Evolutionary conservation across 805 yeast genomes (phyloP).

Genomic region (Wickerhamiella lipophila): DNA sequence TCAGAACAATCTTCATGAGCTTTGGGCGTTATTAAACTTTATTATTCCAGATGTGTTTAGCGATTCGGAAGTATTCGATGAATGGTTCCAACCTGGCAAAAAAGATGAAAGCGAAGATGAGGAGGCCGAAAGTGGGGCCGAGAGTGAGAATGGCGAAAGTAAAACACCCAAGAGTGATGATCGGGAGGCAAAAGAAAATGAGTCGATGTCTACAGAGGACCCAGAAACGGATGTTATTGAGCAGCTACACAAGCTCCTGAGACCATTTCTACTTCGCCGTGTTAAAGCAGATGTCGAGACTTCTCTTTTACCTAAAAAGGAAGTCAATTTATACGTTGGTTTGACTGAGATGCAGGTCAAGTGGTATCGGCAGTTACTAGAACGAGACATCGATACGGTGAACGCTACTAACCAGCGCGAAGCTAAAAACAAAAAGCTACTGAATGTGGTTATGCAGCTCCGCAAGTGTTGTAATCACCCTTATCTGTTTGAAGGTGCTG

Average conservation of each 20-base stretch:
- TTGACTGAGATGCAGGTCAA: conserved; percentile 90
- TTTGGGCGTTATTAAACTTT: conserved; percentile 90
- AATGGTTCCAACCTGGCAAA: conserved; percentile 47
- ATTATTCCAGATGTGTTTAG: conserved; percentile 90
- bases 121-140: not conserved
- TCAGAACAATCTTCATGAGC: conserved; percentile 87
- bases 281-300: conserved; percentile 90
- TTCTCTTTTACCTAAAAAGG: conserved; percentile 78
- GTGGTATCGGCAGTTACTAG: conserved; percentile 80
- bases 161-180: conserved; percentile 7
- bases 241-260: conserved; percentile 72
- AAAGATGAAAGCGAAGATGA: conserved; percentile 28
- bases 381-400: conserved; percentile 90
- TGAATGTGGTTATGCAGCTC: conserved; percentile 92
- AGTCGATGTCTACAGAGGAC: not conserved
- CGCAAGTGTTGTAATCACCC: conserved; percentile 97
- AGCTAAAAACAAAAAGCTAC: conserved; percentile 69
- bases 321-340: conserved; percentile 81
- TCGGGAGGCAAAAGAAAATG: conserved; percentile 27
- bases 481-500: conserved; percentile 95
- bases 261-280: conserved; percentile 79
- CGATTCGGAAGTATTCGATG: conserved; percentile 79
- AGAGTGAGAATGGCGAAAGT: conserved; percentile 9
- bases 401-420: conserved; percentile 71
- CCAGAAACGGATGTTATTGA: conserved; percentile 70